phyloP scores from a whole-genome alignment of 2,329 filamentous ascomycete genomes.

The Colletotrichum navitas region DNA sequence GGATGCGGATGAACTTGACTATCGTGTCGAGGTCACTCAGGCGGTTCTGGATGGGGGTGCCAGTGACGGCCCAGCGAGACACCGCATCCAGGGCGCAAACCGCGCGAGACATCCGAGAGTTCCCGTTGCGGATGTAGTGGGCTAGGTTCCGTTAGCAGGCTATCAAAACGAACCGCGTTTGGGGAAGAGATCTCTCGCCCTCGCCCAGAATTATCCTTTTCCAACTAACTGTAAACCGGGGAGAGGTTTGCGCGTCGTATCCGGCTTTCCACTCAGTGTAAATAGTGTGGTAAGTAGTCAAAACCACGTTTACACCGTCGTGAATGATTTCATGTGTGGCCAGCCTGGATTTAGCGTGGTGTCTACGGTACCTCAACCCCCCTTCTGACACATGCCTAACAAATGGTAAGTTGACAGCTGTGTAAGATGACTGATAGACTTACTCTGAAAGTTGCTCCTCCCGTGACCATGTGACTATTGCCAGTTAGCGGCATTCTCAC shows the following conservation, averaged over 20 bases:
- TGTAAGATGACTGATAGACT: neutral
- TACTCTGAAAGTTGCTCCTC: neutral
- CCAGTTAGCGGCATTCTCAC: neutral
- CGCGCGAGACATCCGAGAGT: neutral
- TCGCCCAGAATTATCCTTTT: neutral
- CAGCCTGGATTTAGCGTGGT: neutral
- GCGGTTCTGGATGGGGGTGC: neutral
- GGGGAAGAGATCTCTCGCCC: neutral
- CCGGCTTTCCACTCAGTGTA: neutral
- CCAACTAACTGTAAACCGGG: neutral
- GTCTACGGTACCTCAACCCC: neutral
- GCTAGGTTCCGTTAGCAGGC: neutral
- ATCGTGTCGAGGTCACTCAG: neutral
- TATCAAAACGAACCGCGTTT: rapidly evolving
- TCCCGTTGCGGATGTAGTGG: neutral
- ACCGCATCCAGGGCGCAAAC: neutral
- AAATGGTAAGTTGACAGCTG: neutral
- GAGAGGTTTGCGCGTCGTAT: neutral
- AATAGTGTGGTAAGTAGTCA: neutral
- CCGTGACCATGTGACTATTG: neutral
- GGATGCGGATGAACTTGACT: neutral
- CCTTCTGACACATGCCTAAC: neutral
- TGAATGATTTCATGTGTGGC: neutral
- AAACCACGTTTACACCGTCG: neutral
- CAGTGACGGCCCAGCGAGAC: neutral